Conservation (phyloP, 192 early-diverging fungal species). For the Entomortierella beljakovae region DNA sequence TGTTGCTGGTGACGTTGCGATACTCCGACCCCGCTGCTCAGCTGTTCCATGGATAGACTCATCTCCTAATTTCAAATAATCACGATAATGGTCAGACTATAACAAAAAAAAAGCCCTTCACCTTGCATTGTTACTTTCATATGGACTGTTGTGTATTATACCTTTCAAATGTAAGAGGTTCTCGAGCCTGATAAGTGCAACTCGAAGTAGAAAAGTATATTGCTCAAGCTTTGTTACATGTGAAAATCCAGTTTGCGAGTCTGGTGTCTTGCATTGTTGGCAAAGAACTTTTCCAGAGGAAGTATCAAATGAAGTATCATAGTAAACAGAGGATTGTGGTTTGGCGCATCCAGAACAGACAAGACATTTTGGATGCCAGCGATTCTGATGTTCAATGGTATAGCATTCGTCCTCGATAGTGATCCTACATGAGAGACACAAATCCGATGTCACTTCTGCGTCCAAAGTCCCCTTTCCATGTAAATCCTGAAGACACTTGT, state of each 20-base stretch:
- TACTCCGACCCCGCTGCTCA: conserved; percentile 30
- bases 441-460: conserved; percentile 78
- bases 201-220: conserved; percentile 88
- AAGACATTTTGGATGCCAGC: conserved; percentile 91
- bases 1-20: conserved; percentile 12
- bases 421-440: conserved; percentile 81
- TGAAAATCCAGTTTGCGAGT: conserved; percentile 64
- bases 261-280: conserved; percentile 62
- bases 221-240: conserved; percentile 89
- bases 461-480: conserved; percentile 54
- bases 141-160: too few relatives aligned
- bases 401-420: conserved; percentile 93
- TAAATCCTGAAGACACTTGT: conserved; percentile 57
- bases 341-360: conserved; percentile 73
- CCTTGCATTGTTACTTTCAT: not conserved
- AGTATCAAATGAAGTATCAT: conserved; percentile 65
- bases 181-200: conserved; percentile 86
- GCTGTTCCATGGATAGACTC: conserved; percentile 1
- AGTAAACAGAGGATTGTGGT: conserved; percentile 47
- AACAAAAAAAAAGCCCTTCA: not conserved
- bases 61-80: conserved; percentile 2
- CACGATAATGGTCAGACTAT: not conserved
- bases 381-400: conserved; percentile 65
- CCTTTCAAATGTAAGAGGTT: conserved; percentile 72
- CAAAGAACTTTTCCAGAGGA: conserved; percentile 56